These are phyloP conservation scores for Pseudogymnoascus sp. DNA, from an alignment of 2,329 filamentous ascomycete species.

Conservation along the genomic window DNA sequence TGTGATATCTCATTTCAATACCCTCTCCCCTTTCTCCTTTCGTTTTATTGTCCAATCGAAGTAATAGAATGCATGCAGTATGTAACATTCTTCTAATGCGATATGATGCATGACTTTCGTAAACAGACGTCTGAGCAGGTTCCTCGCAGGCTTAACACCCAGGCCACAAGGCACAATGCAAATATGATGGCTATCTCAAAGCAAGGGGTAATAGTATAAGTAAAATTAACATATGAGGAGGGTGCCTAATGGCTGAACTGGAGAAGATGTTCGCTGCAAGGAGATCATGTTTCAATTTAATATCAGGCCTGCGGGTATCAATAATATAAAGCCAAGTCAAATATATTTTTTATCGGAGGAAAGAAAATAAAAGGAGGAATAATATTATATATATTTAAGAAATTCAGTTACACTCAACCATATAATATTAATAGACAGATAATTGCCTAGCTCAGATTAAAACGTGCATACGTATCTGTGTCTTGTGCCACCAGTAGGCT, in stretches of 20 bases:
- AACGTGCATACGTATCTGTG: too few relatives aligned
- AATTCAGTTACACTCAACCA: neutral
- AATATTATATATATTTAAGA: neutral
- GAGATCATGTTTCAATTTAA: neutral
- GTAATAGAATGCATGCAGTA: neutral
- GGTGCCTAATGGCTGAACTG: neutral
- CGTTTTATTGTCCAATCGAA: neutral
- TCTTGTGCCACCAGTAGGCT: neutral
- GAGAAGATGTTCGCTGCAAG: neutral
- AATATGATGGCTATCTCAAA: neutral
- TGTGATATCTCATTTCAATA: conserved; percentile 11
- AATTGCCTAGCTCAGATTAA: neutral
- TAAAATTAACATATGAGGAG: neutral
- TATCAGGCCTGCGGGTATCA: neutral
- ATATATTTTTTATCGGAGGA: too few relatives aligned
- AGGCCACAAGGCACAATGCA: neutral
- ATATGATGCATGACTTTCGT: neutral
- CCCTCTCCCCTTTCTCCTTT: conserved; percentile 9
- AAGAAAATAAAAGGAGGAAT: too few relatives aligned
- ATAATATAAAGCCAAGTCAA: neutral
- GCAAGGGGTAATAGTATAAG: neutral
- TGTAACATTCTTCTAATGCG: neutral
- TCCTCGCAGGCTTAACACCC: neutral
- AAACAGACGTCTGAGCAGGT: neutral
- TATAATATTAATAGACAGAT: neutral